Evolutionary conservation across 768 basidiomycete species (phyloP).

Genomic region (Termitomyces sp.): DNA sequence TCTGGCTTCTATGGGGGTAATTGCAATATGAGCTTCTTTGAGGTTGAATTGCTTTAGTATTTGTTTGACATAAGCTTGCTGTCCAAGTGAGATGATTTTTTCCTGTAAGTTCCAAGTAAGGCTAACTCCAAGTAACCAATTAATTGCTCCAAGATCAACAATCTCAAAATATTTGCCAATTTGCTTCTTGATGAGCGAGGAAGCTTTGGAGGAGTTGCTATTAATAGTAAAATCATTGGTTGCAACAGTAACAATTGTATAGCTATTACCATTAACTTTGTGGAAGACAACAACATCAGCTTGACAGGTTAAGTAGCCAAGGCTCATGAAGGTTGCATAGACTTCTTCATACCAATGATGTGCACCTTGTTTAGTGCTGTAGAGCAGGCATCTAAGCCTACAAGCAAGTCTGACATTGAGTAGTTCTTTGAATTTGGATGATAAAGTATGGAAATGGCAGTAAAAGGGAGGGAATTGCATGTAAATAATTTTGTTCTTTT

Average conservation of each 20-base stretch:
- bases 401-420: not conserved
- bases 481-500: too few species aligned
- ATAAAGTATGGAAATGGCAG: not conserved
- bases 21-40: not conserved
- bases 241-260: not conserved
- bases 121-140: not conserved
- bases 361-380: not conserved
- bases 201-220: not conserved
- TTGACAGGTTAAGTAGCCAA: not conserved
- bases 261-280: too few species aligned
- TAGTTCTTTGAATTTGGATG: not conserved
- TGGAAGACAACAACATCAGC: too few species aligned
- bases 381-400: not conserved
- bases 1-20: not conserved
- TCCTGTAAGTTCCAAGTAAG: not conserved
- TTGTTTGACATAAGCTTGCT: not conserved
- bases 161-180: not conserved
- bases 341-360: not conserved
- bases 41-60: not conserved
- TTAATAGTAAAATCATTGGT: not conserved
- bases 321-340: not conserved
- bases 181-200: not conserved
- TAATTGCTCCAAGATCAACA: not conserved
- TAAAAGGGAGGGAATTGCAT: not conserved
- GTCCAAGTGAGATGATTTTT: not conserved